phyloP scores from a whole-genome alignment of 345 rosid species.

The Eucalyptus erythrocorys region DNA sequence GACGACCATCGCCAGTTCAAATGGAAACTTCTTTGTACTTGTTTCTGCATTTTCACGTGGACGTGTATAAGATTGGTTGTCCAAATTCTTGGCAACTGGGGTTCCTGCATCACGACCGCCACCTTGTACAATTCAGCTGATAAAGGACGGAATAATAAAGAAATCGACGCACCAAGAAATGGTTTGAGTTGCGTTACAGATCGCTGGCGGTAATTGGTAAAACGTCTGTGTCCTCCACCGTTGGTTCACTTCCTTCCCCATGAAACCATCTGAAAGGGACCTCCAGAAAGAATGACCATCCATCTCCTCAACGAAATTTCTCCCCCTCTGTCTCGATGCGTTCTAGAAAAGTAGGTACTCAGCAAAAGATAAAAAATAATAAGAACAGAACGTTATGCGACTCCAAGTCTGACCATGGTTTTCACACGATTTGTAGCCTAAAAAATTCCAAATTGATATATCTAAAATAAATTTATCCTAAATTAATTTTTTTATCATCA shows the following conservation, averaged over 20 bases:
- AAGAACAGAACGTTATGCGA: background rate
- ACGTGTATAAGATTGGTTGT: background rate
- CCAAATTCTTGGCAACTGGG: background rate
- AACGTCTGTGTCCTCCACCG: background rate
- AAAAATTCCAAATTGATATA: too few species aligned
- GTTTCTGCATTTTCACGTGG: background rate
- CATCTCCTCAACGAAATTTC: background rate
- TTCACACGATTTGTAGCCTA: background rate
- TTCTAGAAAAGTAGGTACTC: background rate
- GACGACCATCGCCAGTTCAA: background rate
- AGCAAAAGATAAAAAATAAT: background rate
- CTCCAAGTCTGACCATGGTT: background rate
- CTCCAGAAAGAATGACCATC: background rate
- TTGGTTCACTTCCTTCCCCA: background rate
- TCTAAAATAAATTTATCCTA: fast-evolving
- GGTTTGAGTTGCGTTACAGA: background rate
- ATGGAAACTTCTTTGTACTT: background rate
- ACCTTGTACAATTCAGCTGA: background rate
- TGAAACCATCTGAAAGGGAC: background rate
- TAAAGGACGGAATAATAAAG: background rate
- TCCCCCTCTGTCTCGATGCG: background rate
- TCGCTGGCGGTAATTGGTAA: background rate
- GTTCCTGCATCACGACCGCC: background rate
- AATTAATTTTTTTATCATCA: too few species aligned
- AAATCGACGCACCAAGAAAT: background rate